Conservation (phyloP, 208 protist genomes). For the Trichomonas gallinae region DNA sequence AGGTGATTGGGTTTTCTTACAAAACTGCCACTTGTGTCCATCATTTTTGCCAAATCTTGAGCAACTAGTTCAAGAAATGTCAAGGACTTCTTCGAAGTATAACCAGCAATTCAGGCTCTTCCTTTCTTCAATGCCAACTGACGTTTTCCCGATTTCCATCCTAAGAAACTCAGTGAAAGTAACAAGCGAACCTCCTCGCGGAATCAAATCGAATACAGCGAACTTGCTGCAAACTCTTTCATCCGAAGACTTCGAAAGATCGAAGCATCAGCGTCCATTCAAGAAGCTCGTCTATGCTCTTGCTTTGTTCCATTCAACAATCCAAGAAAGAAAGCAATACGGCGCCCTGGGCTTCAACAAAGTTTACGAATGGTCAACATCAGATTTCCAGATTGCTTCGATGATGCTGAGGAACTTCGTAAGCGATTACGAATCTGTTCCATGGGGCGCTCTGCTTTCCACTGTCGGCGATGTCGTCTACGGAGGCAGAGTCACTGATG, state of each 20-base stretch:
- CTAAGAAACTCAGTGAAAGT: constrained; percentile 87
- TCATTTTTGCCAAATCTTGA: constrained; percentile 68
- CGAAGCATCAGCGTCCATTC: constrained; percentile 38
- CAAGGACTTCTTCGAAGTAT: constrained; percentile 30
- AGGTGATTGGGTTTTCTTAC: constrained; percentile 70
- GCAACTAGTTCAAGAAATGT: constrained; percentile 61
- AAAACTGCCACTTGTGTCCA: constrained; percentile 87
- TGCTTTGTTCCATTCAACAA: constrained; percentile 87
- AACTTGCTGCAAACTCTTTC: constrained; percentile 70
- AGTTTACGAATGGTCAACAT: constrained; percentile 89
- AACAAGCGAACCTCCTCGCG: constrained; percentile 84
- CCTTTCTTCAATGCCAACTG: constrained; percentile 82
- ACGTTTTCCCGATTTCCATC: constrained; percentile 83
- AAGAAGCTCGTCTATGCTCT: constrained; percentile 82
- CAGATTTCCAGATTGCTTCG: constrained; percentile 77
- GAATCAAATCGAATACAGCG: constrained; percentile 56
- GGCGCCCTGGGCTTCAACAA: constrained; percentile 86
- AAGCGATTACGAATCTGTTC: constrained; percentile 72
- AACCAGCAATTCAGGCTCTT: constrained; percentile 81
- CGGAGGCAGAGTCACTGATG: constrained; percentile 90
- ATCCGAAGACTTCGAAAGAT: constrained; percentile 51
- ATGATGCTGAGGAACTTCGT: constrained; percentile 78
- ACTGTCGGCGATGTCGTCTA: constrained; percentile 93
- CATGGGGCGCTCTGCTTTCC: constrained; percentile 85
- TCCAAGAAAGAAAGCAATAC: constrained; percentile 61